Evolutionary conservation across 805 yeast genomes (phyloP).

Genomic region (Hermanozyma aechmeae): DNA sequence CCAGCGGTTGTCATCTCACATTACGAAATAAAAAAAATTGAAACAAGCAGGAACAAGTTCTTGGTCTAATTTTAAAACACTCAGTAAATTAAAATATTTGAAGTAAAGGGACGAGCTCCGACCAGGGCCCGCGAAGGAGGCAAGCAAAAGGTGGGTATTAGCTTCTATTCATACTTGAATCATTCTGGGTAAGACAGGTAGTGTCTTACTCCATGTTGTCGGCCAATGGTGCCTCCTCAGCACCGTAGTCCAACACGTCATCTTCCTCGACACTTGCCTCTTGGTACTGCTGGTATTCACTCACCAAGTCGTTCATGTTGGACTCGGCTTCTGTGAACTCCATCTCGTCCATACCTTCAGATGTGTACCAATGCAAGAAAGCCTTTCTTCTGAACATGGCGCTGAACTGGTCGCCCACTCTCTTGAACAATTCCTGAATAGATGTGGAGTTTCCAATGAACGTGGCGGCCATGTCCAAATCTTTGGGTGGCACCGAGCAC

Average conservation of each 20-base stretch:
- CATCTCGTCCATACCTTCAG: constrained; percentile 94
- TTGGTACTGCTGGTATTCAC: constrained; percentile 88
- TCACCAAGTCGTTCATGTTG: constrained; percentile 79
- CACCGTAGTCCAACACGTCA: constrained; percentile 59
- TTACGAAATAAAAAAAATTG: no score
- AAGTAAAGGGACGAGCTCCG: no score
- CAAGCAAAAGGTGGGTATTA: no score
- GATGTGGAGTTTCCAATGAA: constrained; percentile 91
- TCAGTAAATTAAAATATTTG: no score
- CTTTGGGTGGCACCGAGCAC: constrained; percentile 84
- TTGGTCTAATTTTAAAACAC: no score
- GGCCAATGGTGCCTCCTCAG: constrained; percentile 53
- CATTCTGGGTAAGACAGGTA: no score
- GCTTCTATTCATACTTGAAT: no score
- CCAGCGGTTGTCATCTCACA: no score
- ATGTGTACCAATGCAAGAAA: constrained; percentile 92
- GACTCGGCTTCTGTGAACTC: constrained; percentile 93
- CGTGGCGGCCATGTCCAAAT: constrained; percentile 82
- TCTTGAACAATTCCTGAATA: constrained; percentile 81
- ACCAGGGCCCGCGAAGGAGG: no score
- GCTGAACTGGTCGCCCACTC: constrained; percentile 82
- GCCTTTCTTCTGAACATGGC: constrained; percentile 93
- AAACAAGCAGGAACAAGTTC: no score
- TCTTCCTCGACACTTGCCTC: constrained; percentile 72
- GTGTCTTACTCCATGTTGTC: constrained; percentile 34